Base-by-base conservation (phyloP, 2,329 filamentous ascomycete species). In the Furcasterigmium furcatum region DNA sequence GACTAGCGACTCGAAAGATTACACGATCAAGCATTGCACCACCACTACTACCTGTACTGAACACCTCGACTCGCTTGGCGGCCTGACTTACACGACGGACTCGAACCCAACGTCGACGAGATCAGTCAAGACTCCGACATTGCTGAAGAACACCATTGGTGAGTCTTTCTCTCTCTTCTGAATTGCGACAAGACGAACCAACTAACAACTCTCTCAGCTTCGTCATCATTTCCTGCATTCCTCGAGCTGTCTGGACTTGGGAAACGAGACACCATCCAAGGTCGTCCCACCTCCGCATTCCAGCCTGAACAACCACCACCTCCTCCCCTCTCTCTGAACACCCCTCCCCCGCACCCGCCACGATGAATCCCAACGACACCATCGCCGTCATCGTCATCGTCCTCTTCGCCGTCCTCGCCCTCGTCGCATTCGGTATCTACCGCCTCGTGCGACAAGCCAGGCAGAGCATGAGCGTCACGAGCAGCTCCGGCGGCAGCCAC, bases 341-440 rank as follows among this genome's bases (percentile, higher is more conserved):
- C 44, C 22, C 10, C 32, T 21, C 46, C 20, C 38, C 44, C 32
- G 41, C 47, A 51, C 52, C 62, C 58, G 61, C 63, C 61, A 70
- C 54, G 54, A 83, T 79, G 75, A 79, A 85, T 63, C 67, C 76
- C 68, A 85, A 85, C 76, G 76, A 85, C 65, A 77, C 79, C 58
- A 85, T 85, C 63, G 82, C 82, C 55, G 72, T 85, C 63, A 85
- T 85, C 60, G 77, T 85, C 65, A 84, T 85, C 63, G 63, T 85
- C 46, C 74, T 85, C 55, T 85, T 85, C 67, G 62, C 81, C 58
- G 66, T 85, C 41, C 74, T 85, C 40, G 79, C 79, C 44, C 66
- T 70, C 48, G 79, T 85, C 45, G 74, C 77, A 8, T 84, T 84
- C 55, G 82, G 79, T 50, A 85, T 85, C 63, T 84, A 80, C 67